These are phyloP conservation scores for Fraxinus floribunda DNA, from an alignment of 305 asterid species.

Conservation along the genomic window DNA sequence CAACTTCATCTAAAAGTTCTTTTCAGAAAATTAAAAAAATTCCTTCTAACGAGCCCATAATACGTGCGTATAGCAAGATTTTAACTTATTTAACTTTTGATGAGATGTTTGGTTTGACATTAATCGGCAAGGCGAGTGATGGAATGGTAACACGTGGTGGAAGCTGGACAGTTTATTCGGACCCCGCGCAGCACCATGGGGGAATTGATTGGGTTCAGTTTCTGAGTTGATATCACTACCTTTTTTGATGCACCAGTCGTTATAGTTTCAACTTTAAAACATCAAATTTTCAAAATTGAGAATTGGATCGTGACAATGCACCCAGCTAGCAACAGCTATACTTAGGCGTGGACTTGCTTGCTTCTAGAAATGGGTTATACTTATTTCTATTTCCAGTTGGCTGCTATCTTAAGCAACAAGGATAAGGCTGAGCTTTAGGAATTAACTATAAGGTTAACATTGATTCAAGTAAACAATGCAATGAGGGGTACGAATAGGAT, in stretches of 20 bases:
- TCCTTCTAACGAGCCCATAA: too few species aligned
- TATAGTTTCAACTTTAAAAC: constrained; percentile 19
- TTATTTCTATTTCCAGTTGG: constrained; percentile 20
- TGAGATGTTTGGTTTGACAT: neutral
- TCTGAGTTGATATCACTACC: constrained; percentile 15
- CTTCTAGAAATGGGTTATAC: constrained; percentile 5
- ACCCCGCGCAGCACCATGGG: neutral
- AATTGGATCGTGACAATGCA: constrained; percentile 11
- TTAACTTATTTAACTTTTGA: neutral
- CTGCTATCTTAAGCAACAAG: constrained; percentile 14
- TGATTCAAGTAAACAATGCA: constrained; percentile 1
- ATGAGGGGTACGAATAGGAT: constrained; percentile 21
- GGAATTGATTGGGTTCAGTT: constrained; percentile 17
- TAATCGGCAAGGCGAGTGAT: neutral
- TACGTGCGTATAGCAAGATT: too few species aligned
- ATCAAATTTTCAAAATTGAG: neutral
- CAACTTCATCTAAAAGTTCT: too few species aligned
- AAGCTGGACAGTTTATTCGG: neutral
- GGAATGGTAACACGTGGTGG: neutral
- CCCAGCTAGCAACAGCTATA: neutral
- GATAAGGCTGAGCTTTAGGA: constrained; percentile 20
- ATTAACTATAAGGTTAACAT: constrained; percentile 15
- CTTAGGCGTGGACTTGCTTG: neutral
- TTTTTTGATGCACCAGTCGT: constrained; percentile 8
- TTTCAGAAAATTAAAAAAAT: too few species aligned